Base-by-base conservation (phyloP, 2,329 filamentous ascomycete genomes). In the Metarhizium sp. region DNA sequence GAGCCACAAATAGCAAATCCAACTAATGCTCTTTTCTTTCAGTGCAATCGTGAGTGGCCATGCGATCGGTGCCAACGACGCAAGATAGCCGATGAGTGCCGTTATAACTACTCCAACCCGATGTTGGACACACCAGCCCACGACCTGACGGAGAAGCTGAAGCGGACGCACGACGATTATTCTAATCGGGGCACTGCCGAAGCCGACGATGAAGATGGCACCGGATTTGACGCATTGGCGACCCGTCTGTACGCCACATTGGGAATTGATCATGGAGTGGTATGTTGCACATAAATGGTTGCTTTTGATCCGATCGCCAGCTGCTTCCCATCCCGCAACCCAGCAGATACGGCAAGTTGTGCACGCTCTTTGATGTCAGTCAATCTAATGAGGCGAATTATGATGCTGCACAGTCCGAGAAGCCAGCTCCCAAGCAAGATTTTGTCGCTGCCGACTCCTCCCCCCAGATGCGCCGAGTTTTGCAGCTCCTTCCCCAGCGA, bases 11-110 rank as follows among this genome's bases (percentile, higher is more conserved):
- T 11, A 8, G 10, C 32, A 34, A 11, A 34, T 34, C 10, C 32
- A 34, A 34, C 36, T n/a, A 13, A 42, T 20, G 20, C 14, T 2
- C 14, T 18, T 25, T 25, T 25, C 4, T 14, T 40, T 40, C 34
- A 69, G 66, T 69, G 67, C 58, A 66, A 66, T 55, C 64, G 66
- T 2, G 62, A 66, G 58, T 69, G 65, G 64, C 67, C 67, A 11
- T 69, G 67, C 59, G 62, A 67, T 56, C 64, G 66, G 46, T 69
- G 67, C 50, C 61, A 65, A 45, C 63, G 63, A 16, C 66, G 67
- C 51, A 66, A 66, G 57, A 63, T 67, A 10, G 61, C 64, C 29
- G 61, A 65, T 29, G 59, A 63, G 50, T 69, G 66, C 52, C 61
- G 59, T 36, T 69, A 67, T 53, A 62, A 56, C 54, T 58, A 60